Conservation (phyloP, 208 protist species). For the Trichomonas gallinae region DNA sequence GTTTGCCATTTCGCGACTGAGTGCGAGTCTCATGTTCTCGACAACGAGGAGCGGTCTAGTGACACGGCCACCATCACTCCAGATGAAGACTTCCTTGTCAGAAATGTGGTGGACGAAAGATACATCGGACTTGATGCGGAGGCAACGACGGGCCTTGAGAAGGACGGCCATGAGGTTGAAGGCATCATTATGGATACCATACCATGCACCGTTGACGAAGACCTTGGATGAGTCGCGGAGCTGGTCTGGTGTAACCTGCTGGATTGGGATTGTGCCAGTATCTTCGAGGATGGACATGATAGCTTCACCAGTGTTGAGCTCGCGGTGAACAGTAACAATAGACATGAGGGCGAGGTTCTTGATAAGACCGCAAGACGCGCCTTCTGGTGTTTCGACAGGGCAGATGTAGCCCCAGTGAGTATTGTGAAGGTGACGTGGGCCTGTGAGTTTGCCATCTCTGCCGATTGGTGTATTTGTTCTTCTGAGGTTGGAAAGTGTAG, state of each 20-base stretch:
- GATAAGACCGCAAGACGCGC: slow-evolving; percentile 70
- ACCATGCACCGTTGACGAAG: slow-evolving; percentile 78
- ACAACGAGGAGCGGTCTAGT: slow-evolving; percentile 50
- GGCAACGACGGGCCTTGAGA: slow-evolving; percentile 42
- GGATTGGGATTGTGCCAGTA: slow-evolving; percentile 49
- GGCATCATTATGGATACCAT: slow-evolving; percentile 63
- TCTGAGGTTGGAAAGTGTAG: slow-evolving; percentile 87
- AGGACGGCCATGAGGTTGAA: slow-evolving; percentile 50
- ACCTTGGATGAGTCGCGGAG: slow-evolving; percentile 46
- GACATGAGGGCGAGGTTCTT: slow-evolving; percentile 85
- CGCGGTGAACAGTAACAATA: slow-evolving; percentile 43
- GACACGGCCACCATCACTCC: slow-evolving; percentile 55
- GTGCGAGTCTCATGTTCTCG: slow-evolving; percentile 47
- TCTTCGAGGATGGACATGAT: slow-evolving; percentile 52
- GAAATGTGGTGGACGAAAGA: slow-evolving; percentile 45
- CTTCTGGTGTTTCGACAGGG: slow-evolving; percentile 76
- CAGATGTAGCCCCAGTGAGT: slow-evolving; percentile 81
- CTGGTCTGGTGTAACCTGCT: slow-evolving; percentile 43
- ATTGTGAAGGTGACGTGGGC: slow-evolving; percentile 82
- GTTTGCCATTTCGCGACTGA: slow-evolving; percentile 37
- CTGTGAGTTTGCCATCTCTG: slow-evolving; percentile 65
- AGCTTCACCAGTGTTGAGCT: slow-evolving; percentile 45
- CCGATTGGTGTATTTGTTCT: slow-evolving; percentile 90
- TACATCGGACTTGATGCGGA: slow-evolving; percentile 41
- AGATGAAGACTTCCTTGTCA: slow-evolving; percentile 56